Evolutionary conservation across 129 eudicot species (phyloP), one percentile per base, ranked within the genome.

Genomic region (Tagetes erecta): DNA sequence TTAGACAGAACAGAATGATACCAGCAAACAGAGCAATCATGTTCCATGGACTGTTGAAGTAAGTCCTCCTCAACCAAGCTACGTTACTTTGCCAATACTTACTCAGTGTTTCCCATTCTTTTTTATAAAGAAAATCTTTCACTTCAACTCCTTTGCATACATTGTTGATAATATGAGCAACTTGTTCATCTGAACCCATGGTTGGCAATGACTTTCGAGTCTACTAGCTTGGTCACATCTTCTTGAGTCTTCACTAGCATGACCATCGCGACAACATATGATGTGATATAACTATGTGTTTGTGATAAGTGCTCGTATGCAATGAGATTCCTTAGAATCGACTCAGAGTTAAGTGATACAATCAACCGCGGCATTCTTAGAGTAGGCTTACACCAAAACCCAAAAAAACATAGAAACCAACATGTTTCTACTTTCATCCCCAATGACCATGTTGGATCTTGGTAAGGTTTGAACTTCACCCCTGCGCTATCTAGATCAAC

Each of bases 31-130:
- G 10, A 31, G 81, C 70, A 14, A 68, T 77, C 4, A 68, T 12
- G 13, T 13, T 68, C 80, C 80, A 76, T 4, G 67, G 74, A 56
- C 59, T 73, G 34, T 3, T 73, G 55, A 73, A 73, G 8, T 73
- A 73, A 1, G 47, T 73, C 2, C 33, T 8, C 69, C 33, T 64
- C 8, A 64, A 20, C 49, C 11, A 0, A 7, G 31, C 69, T 5
- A 64, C n/a, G 8, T 39, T 39, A 13, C 9, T 39, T n/a, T 47
- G 46, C 69, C 69, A 64, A 39, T 38, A 6, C 0, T 2, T 0
- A 39, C n/a, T n/a, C 44, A 64, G 5, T 37, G 4, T 39, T 13
- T 1, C 34, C 8, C 8, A 10, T 11, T 37, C 7, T 0, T 3
- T 6, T 9, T 0, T 4, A 34, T 64, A 64, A 38, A 5, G 39